Conservation (phyloP, 345 rosid genomes). For the Brassica juncea region DNA sequence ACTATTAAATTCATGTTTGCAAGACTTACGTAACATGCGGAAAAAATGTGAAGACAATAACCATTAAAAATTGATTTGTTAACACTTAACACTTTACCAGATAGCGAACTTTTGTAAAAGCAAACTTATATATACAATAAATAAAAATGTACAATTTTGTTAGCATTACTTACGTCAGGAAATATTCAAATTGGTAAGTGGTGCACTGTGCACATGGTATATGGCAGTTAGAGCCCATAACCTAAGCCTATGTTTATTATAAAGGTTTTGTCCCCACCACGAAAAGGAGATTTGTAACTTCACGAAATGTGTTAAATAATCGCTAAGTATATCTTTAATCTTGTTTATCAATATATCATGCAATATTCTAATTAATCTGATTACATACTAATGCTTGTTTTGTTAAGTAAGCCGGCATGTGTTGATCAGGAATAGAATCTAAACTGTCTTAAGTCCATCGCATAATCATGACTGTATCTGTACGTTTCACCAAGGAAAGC, state of each 20-base stretch:
- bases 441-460: too few relatives aligned
- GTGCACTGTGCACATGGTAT: constrained; percentile 39
- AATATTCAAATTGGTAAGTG: constrained; percentile 27
- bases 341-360: background rate
- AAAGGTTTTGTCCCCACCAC: constrained; percentile 39
- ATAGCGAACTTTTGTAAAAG: background rate
- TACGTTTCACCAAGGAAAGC: too few relatives aligned
- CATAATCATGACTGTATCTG: too few relatives aligned
- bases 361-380: background rate
- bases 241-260: constrained; percentile 30
- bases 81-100: too few relatives aligned
- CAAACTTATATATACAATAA: background rate
- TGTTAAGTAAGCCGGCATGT: constrained; percentile 22
- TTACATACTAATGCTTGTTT: background rate
- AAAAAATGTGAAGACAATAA: background rate
- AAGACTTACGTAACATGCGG: background rate
- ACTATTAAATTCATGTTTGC: background rate
- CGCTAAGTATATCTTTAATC: background rate
- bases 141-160: constrained; percentile 11
- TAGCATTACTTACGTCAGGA: constrained; percentile 12
- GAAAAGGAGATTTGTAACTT: constrained; percentile 38
- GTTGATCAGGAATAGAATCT: too few relatives aligned
- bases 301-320: constrained; percentile 12
- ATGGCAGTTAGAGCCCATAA: constrained; percentile 42
- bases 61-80: background rate